Evolutionary conservation across 2,329 filamentous ascomycete genomes (phyloP), one percentile per base, ranked within the genome.

Genomic region (Cladophialophora psammophila): DNA sequence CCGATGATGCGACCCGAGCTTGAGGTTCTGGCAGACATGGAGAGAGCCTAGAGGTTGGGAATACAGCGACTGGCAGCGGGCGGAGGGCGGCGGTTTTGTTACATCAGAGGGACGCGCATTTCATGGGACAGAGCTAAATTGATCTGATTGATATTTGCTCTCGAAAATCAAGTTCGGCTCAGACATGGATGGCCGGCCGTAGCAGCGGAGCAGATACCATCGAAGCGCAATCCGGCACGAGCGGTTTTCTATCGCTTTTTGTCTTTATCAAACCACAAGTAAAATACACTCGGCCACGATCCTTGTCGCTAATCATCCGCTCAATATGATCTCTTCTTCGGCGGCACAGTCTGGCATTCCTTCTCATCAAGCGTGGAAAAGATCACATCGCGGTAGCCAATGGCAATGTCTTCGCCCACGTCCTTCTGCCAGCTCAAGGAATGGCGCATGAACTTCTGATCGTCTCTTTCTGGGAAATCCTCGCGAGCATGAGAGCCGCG

Each of bases 381-480:
- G 70, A 91, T 90, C 69, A 99, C 95, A 72, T 86, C 85, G 80
- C 95, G 88, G 87, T 98, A 98, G 70, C 88, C 85, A 70, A 98
- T 85, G 69, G 98, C 90, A 64, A 95, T 88, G 83, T 92, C 88
- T 78, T 91, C 91, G 76, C 98, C 94, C 36, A 94, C 92, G 78
- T 90, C 80, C 90, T 92, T 96, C 87, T 99, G 95, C 91, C 91
- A 99, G 73, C 90, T 93, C 69, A 99, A 87, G 55, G 93, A 96
- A 87, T 99, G 95, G 90, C 98, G 98, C 94, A 97, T 97, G 94
- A 94, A 98, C 80, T 96, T 91, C 81, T 90, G 86, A 78, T 99
- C 95, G 78, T 98, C 92, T 84, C 95, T 90, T 20, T 98, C 94
- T 65, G 94, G 94, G 87, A 81, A 98, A 79, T 99, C 95, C 85